Conservation (phyloP, 768 basidiomycete species). For the Amanita subjunquillea region DNA sequence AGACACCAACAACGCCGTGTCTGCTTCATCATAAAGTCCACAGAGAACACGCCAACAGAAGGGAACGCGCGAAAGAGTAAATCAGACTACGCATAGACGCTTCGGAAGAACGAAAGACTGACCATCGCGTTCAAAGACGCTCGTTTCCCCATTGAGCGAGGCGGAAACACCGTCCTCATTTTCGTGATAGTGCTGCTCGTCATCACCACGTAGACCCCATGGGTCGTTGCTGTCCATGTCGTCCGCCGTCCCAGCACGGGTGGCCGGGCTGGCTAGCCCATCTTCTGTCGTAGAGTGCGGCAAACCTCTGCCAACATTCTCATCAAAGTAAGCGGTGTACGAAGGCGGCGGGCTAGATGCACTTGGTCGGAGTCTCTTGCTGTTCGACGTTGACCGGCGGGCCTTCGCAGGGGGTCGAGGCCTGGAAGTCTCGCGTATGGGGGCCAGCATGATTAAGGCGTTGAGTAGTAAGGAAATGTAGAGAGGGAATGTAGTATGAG, state of each 20-base stretch:
- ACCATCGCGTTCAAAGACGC: constrained; percentile 70
- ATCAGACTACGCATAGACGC: constrained; percentile 3
- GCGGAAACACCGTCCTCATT: constrained; percentile 16
- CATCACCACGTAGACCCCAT: constrained; percentile 1
- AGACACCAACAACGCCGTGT: constrained; percentile 15
- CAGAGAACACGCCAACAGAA: constrained; percentile 1
- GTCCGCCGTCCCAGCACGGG: not conserved
- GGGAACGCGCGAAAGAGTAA: not conserved
- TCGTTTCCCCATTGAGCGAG: constrained; percentile 62
- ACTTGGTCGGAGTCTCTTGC: constrained; percentile 5
- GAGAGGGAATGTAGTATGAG: constrained; percentile 4
- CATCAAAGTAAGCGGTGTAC: constrained; percentile 1
- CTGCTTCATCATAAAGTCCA: constrained; percentile 40
- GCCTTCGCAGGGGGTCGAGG: constrained; percentile 65
- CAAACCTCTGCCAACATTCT: not conserved
- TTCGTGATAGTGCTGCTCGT: not conserved
- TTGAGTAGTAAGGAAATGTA: constrained; percentile 1
- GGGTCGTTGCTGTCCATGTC: not conserved
- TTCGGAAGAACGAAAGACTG: constrained; percentile 15
- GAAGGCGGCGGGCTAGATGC: constrained; percentile 23
- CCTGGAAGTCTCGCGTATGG: constrained; percentile 39
- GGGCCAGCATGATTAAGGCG: constrained; percentile 21
- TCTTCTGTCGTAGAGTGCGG: constrained; percentile 5
- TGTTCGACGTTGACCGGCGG: constrained; percentile 32
- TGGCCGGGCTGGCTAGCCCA: not conserved